Conservation (phyloP, 306 rosid genomes). For the Begonia loranthoides region DNA sequence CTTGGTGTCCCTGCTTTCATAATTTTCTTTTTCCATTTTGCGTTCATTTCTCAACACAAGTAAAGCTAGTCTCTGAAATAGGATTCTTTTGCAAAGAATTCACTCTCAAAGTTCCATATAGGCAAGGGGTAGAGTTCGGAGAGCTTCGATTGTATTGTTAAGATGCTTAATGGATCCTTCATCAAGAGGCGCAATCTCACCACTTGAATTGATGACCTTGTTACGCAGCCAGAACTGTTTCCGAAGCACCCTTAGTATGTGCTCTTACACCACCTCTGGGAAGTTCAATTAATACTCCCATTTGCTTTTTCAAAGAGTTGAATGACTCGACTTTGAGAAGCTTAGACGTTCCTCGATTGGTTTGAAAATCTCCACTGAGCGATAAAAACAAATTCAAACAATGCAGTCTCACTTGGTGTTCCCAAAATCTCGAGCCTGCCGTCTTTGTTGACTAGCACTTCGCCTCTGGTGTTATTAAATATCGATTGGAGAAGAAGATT, state of each 20-base stretch:
- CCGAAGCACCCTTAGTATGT: slow-evolving; percentile 86
- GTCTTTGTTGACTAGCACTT: slow-evolving; percentile 44
- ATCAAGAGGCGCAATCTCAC: slow-evolving; percentile 38
- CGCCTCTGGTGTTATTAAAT: slow-evolving; percentile 63
- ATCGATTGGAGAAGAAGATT: slow-evolving; percentile 59
- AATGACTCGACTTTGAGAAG: slow-evolving; percentile 63
- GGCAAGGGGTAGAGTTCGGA: slow-evolving; percentile 72
- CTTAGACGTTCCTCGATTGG: slow-evolving; percentile 30
- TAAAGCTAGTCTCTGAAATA: slow-evolving; percentile 48
- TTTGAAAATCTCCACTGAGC: slow-evolving; percentile 37
- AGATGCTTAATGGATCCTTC: slow-evolving; percentile 28
- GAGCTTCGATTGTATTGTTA: slow-evolving; percentile 43
- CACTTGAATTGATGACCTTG: slow-evolving; percentile 39
- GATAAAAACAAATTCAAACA: slow-evolving; percentile 61
- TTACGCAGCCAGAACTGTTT: slow-evolving; percentile 45
- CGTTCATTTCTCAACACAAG: too few species aligned
- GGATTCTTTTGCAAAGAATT: slow-evolving; percentile 8
- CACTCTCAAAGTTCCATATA: slow-evolving; percentile 32
- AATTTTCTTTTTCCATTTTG: too few species aligned
- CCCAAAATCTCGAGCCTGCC: slow-evolving; percentile 47
- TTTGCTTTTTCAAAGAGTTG: slow-evolving; percentile 55
- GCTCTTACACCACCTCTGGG: slow-evolving; percentile 41
- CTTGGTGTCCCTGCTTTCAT: too few species aligned
- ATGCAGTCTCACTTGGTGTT: slow-evolving; percentile 69
- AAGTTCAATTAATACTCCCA: slow-evolving; percentile 59